Conservation (phyloP, 345 rosid species). For the Murraya koenigii region DNA sequence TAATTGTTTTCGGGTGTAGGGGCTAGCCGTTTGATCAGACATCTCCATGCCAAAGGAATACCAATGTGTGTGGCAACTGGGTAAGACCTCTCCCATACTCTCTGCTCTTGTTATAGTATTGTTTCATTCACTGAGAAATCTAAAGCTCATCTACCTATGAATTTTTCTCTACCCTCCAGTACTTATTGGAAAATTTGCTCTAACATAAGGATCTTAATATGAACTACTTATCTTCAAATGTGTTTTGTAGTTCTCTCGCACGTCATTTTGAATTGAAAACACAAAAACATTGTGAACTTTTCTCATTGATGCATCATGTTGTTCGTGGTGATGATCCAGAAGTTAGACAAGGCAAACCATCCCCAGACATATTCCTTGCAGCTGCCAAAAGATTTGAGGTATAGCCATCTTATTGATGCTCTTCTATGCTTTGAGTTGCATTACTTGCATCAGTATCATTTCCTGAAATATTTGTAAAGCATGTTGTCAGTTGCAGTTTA, state of each 20-base stretch:
- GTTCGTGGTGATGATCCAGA: constrained; percentile 95
- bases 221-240: background rate
- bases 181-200: background rate
- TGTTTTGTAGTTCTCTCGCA: constrained; percentile 61
- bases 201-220: background rate
- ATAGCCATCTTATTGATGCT: constrained; percentile 4
- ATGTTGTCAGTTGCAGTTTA: constrained; percentile 13
- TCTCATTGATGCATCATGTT: constrained; percentile 89
- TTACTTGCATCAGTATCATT: background rate
- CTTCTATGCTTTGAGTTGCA: background rate
- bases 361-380: constrained; percentile 83
- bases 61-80: constrained; percentile 85
- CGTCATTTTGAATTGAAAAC: constrained; percentile 84
- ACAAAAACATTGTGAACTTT: constrained; percentile 68
- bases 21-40: constrained; percentile 67
- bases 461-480: background rate
- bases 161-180: background rate
- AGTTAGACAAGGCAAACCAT: constrained; percentile 90
- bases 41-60: constrained; percentile 80
- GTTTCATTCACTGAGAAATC: background rate
- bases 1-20: constrained; percentile 36
- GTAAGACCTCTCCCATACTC: constrained; percentile 30
- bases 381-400: constrained; percentile 97
- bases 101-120: constrained; percentile 1
- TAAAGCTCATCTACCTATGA: background rate